A percentile compares a stretch with the other conserved stretches of the same genome.
phyloP scores from a whole-genome alignment of 352 stramenopile species.

The Pythium diclinum region DNA sequence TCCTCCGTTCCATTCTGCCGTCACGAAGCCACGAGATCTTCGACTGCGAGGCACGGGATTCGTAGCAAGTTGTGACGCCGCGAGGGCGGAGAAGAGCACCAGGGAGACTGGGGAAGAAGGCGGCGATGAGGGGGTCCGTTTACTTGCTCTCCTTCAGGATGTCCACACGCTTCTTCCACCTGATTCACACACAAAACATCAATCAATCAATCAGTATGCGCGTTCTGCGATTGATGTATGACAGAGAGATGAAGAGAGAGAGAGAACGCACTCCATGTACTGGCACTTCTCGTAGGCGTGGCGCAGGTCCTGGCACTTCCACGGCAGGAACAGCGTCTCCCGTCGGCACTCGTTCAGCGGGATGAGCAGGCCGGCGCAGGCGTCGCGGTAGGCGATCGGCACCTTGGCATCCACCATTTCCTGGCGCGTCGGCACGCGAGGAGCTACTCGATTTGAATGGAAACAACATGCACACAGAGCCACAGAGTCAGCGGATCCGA shows the following conservation, averaged over 20 bases:
- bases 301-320: constrained; percentile 95
- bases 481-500: neutral
- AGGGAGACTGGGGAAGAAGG: constrained; percentile 15
- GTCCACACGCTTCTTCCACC: constrained; percentile 82
- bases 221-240: neutral
- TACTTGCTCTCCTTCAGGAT: constrained; percentile 78
- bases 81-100: neutral
- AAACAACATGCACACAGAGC: constrained; percentile 4
- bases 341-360: constrained; percentile 95
- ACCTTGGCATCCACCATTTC: constrained; percentile 94
- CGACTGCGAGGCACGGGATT: neutral
- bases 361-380: constrained; percentile 94
- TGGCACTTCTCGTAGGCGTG: constrained; percentile 99
- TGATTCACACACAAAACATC: constrained; percentile 15
- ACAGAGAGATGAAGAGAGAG: neutral
- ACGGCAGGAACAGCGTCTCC: constrained; percentile 92
- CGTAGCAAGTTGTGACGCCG: neutral
- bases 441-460: constrained; percentile 35
- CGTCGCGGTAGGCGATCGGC: constrained; percentile 94
- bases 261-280: constrained; percentile 87
- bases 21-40: neutral
- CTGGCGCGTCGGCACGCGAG: constrained; percentile 75
- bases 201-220: neutral
- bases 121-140: constrained; percentile 1
- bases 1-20: neutral